Conservation (phyloP, 768 basidiomycete species). For the Leccinum olivaceopallidum region DNA sequence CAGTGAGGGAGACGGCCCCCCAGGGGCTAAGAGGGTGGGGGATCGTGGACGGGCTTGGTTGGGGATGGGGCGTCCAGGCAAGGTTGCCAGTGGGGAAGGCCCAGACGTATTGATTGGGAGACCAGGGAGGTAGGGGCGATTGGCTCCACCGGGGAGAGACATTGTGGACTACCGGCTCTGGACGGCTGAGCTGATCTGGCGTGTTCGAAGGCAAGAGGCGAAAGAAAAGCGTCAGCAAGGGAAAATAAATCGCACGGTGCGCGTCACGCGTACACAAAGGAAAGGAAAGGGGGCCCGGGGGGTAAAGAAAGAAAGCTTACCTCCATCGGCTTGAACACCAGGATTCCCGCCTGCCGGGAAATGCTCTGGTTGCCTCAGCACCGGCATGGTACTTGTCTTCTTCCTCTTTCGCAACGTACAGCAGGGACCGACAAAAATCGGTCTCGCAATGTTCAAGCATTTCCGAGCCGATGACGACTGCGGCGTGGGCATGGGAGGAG, state of each 20-base stretch:
- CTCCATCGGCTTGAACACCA: conserved; percentile 18
- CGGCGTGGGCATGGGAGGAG: background rate
- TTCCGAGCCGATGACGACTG: background rate
- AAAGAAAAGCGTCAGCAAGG: conserved; percentile 6
- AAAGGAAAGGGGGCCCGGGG: background rate
- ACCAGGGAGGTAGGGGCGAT: conserved; percentile 9
- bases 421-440: conserved; percentile 17
- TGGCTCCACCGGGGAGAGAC: conserved; percentile 6
- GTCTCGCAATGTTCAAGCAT: conserved; percentile 7
- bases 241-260: background rate
- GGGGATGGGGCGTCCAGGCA: conserved; percentile 29
- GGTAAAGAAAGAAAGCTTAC: conserved; percentile 11
- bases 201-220: background rate
- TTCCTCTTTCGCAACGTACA: background rate
- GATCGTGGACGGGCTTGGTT: conserved; percentile 8
- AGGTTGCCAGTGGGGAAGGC: conserved; percentile 24
- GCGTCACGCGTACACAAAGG: background rate
- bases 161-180: background rate
- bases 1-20: conserved; percentile 18
- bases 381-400: background rate
- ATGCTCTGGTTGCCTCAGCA: conserved; percentile 13
- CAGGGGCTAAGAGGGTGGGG: conserved; percentile 15
- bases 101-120: conserved; percentile 27
- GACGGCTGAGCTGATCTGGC: conserved; percentile 9
- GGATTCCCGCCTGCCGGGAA: conserved; percentile 23